A percentile compares a stretch with the other conserved stretches of the same genome.
Evolutionary conservation across 73 alveolate genomes (phyloP).

Genomic region (Durusdinium trenchii): DNA sequence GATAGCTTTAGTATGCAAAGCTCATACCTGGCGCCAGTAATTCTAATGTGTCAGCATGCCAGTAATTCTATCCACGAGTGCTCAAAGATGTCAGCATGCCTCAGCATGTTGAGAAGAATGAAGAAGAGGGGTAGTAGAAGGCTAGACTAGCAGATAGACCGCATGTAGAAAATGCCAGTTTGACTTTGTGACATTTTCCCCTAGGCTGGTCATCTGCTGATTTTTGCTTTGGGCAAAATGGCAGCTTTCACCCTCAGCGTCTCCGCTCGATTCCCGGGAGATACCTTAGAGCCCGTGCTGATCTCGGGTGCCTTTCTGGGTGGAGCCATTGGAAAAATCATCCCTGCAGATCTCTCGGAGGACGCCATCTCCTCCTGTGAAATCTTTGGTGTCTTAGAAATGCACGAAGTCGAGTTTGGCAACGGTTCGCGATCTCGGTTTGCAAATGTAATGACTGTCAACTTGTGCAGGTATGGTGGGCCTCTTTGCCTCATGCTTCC

Average conservation of each 20-base stretch:
- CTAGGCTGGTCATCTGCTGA: conserved; percentile 35
- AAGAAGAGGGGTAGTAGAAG: too few relatives aligned
- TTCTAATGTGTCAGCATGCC: too few relatives aligned
- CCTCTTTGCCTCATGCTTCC: conserved; percentile 70
- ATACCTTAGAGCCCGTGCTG: conserved; percentile 71
- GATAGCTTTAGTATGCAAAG: too few relatives aligned
- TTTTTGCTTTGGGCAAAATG: conserved; percentile 75
- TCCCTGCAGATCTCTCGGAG: conserved; percentile 7
- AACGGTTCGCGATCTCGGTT: neutral
- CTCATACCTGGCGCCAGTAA: too few relatives aligned
- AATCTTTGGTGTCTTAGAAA: conserved; percentile 60
- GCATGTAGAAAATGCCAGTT: too few relatives aligned
- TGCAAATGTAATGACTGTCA: neutral
- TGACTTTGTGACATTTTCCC: too few relatives aligned
- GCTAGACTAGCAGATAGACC: too few relatives aligned
- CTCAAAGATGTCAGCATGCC: too few relatives aligned
- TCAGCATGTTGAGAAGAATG: too few relatives aligned
- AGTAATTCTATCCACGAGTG: too few relatives aligned
- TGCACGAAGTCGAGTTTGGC: neutral
- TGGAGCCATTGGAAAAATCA: conserved; percentile 42
- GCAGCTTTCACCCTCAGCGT: conserved; percentile 68
- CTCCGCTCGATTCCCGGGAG: conserved; percentile 82
- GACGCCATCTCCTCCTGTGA: conserved; percentile 73
- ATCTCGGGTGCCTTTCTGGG: conserved; percentile 30
- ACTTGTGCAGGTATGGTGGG: conserved; percentile 15